Evolutionary conservation across 2,329 filamentous ascomycete species (phyloP).

Genomic region (Colletotrichum sp.): DNA sequence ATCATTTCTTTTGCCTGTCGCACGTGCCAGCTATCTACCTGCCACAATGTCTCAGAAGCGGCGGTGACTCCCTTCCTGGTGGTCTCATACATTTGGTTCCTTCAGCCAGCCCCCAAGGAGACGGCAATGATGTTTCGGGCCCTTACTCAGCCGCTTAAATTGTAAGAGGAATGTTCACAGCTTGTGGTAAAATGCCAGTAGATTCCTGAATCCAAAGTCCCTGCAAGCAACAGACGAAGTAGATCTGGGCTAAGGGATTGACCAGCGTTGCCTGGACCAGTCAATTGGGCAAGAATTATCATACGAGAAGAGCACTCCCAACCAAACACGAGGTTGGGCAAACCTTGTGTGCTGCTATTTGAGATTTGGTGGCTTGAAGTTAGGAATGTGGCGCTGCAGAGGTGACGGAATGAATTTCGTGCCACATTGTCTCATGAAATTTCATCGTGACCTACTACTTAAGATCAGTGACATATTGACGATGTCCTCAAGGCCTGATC

Average conservation of each 20-base stretch:
- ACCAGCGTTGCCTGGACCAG: neutral
- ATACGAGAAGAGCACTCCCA: neutral
- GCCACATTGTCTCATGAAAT: neutral
- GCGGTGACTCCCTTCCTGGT: neutral
- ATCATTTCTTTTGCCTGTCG: neutral
- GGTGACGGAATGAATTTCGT: neutral
- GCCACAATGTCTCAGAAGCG: neutral
- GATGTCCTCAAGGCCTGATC: neutral
- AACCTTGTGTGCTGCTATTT: neutral
- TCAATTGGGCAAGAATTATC: neutral
- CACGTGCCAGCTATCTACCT: neutral
- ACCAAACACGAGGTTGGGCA: neutral
- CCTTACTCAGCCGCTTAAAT: neutral
- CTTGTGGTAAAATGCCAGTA: neutral
- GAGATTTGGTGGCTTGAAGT: neutral
- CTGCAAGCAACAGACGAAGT: neutral
- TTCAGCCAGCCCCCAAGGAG: neutral
- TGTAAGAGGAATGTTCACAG: neutral
- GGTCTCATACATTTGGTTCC: neutral
- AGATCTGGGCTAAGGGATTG: neutral
- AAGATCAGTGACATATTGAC: neutral
- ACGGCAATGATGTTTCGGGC: neutral
- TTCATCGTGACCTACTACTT: neutral
- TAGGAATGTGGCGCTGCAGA: neutral
- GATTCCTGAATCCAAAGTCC: neutral